These are phyloP conservation scores for Sphaerobolus stellatus DNA, from an alignment of 1,284 basidiomycete species.

Conservation along the genomic window DNA sequence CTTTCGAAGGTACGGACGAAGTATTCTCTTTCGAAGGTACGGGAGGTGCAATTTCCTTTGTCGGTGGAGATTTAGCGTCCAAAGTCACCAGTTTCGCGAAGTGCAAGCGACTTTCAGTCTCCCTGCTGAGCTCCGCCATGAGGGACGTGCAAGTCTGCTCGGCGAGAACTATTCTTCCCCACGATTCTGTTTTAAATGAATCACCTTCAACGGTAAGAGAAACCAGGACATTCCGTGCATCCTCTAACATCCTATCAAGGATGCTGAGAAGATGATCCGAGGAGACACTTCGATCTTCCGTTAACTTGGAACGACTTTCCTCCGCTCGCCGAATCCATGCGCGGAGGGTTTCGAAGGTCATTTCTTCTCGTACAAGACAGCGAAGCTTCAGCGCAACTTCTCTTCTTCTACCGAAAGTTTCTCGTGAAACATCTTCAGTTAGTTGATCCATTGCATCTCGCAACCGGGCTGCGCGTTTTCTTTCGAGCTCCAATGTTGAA, in stretches of 20 bases:
- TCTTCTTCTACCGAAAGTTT: constrained; percentile 71
- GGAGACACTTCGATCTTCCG: constrained; percentile 5
- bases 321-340: constrained; percentile 54
- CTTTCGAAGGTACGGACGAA: too few species aligned
- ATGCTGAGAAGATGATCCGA: constrained; percentile 22
- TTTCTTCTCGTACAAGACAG: constrained; percentile 68
- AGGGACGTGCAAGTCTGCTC: constrained; percentile 61
- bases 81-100: constrained; percentile 46
- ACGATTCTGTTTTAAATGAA: constrained; percentile 20
- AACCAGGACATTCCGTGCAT: constrained; percentile 50
- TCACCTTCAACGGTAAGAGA: constrained; percentile 18
- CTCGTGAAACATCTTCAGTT: constrained; percentile 69
- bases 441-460: constrained; percentile 69
- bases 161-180: constrained; percentile 60
- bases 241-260: constrained; percentile 43
- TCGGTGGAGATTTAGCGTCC: too few species aligned
- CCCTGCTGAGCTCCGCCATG: constrained; percentile 62
- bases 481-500: constrained; percentile 43
- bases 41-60: too few species aligned
- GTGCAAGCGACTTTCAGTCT: constrained; percentile 58
- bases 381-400: constrained; percentile 71
- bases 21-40: too few species aligned
- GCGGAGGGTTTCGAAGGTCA: constrained; percentile 52
- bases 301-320: constrained; percentile 36
- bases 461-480: constrained; percentile 49